These are phyloP conservation scores for Cryptosporidium sp. DNA, from an alignment of 169 alveolate genomes.

Conservation along the genomic window DNA sequence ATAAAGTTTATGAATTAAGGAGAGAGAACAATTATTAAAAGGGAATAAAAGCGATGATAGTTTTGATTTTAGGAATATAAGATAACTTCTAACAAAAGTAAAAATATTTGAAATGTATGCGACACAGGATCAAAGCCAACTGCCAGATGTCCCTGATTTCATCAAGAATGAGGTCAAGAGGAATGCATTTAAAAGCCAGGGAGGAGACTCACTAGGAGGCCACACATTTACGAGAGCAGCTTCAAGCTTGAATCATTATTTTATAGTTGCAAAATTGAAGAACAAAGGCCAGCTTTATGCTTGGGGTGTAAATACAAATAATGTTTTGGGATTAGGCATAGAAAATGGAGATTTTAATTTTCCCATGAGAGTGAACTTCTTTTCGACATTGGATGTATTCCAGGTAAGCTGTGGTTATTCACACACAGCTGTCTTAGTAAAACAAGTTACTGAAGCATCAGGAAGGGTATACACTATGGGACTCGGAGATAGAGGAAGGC, in stretches of 20 bases:
- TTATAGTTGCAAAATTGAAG: slow-evolving; percentile 28
- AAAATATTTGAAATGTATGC: not conserved
- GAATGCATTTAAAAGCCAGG: not conserved
- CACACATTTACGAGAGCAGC: slow-evolving; percentile 61
- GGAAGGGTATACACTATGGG: slow-evolving; percentile 68
- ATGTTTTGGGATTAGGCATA: slow-evolving; percentile 44
- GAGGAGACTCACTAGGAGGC: slow-evolving; percentile 36
- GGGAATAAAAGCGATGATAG: not conserved
- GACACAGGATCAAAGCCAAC: not conserved
- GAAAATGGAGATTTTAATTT: slow-evolving; percentile 23
- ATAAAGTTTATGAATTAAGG: no score
- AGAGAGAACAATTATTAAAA: not conserved
- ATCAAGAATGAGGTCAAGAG: slow-evolving; percentile 17
- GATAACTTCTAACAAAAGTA: not conserved
- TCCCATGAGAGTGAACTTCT: slow-evolving; percentile 42
- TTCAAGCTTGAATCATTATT: slow-evolving; percentile 38
- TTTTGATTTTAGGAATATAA: no score
- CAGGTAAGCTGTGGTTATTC: slow-evolving; percentile 62
- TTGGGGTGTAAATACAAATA: slow-evolving; percentile 48
- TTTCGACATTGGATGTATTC: slow-evolving; percentile 35
- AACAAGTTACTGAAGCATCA: slow-evolving; percentile 11
- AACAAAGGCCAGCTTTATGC: slow-evolving; percentile 44
- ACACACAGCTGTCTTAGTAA: slow-evolving; percentile 40
- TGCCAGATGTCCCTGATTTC: slow-evolving; percentile 51
- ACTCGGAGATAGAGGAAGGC: slow-evolving; percentile 58